Conservation (phyloP, 345 rosid species). For the Pelargonium nanum region DNA sequence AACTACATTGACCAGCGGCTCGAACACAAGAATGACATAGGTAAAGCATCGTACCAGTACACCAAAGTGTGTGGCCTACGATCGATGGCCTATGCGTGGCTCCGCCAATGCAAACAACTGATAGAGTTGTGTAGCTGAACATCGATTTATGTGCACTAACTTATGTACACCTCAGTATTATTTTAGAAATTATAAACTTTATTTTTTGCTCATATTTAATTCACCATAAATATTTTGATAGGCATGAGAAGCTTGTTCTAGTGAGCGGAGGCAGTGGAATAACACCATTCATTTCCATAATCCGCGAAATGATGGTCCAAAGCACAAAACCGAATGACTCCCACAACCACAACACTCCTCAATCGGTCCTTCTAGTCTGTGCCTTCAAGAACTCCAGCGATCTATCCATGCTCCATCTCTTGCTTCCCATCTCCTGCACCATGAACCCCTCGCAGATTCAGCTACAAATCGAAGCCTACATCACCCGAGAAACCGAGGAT, state of each 20-base stretch:
- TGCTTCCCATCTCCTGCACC: constrained; percentile 2
- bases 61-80: too few species aligned
- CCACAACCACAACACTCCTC: background rate
- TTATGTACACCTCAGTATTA: too few species aligned
- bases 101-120: too few species aligned
- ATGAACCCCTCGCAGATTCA: background rate
- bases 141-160: too few species aligned
- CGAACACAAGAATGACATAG: too few species aligned
- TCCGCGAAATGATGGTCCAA: constrained; percentile 16
- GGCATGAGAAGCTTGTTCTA: constrained; percentile 29
- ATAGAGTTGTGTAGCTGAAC: too few species aligned
- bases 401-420: constrained; percentile 3
- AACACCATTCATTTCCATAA: constrained; percentile 31
- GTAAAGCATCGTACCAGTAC: too few species aligned
- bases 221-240: background rate
- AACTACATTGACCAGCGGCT: too few species aligned
- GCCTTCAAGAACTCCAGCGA: background rate
- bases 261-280: constrained; percentile 48
- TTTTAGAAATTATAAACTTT: background rate
- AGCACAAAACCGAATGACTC: constrained; percentile 3
- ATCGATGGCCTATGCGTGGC: too few species aligned
- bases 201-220: background rate
- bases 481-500: background rate
- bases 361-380: constrained; percentile 1
- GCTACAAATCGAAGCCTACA: background rate